Base-by-base conservation (phyloP, 1,284 basidiomycete species). In the Exobasidium cylindrosporum region DNA sequence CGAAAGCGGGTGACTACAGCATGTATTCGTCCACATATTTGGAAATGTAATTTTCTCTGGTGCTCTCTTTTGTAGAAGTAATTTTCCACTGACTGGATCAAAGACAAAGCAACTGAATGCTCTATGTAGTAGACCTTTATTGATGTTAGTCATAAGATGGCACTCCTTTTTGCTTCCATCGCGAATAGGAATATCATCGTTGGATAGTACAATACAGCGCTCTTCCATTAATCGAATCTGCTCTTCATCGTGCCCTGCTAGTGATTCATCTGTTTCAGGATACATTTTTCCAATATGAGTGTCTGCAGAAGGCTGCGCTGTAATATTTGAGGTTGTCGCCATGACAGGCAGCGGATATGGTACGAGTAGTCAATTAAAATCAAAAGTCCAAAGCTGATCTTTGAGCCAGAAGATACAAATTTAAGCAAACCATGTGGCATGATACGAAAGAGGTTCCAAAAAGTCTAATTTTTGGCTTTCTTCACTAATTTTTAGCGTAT, bases 21-120 rank as follows among this genome's bases (percentile, higher is more conserved):
- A 99, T 2, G 96, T 98, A 82, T 99, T 99, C 45, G 96, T 99
- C 96, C 96, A 99, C 92, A 97, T 94, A 79, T 91, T 87, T 1
- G 96, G 96, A 84, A 99, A 99, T 1, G 96, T 99, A 79, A 99
- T 99, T 85, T 99, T 99, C 84, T 97, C 94, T 28, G 87, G 84
- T 10, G 96, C 96, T 49, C 96, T 86, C 80, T 92, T 91, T 81
- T 99, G 96, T 43, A 99, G 85, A 21, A 99, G 84, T n/a, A 99
- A 85, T 80, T 90, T 91, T 59, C 95, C 96, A 80, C 96, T 91
- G 6, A 87, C 86, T 0, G 96, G 95, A 54, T 94, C 85, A 84
- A 98, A 99, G 66, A 98, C 86, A 81, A 99, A 98, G 49, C 89
- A 92, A 68, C 93, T 97, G 83, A 99, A 99, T 11, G 96, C 96